Evolutionary conservation across 441 rosid species (phyloP).

Genomic region (Adansonia gregorii): DNA sequence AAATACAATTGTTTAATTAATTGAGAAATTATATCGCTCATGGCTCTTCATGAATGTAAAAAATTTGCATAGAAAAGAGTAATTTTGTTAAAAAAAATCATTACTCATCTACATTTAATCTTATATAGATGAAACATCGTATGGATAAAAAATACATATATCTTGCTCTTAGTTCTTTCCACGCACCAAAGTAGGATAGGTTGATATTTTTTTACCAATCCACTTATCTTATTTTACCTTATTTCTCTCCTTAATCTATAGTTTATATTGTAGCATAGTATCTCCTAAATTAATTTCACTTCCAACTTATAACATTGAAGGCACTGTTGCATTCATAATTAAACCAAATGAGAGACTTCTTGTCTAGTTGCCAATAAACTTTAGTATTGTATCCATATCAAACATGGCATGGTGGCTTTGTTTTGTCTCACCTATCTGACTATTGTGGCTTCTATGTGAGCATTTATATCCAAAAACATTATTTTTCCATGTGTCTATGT

Average conservation of each 20-base stretch:
- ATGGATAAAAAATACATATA: too few species aligned
- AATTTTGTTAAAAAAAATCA: too few species aligned
- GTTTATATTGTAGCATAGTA: not conserved
- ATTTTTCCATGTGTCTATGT: not conserved
- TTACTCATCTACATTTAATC: too few species aligned
- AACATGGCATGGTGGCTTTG: not conserved
- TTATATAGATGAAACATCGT: too few species aligned
- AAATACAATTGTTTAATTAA: not conserved
- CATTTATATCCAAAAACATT: not conserved
- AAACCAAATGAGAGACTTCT: not conserved
- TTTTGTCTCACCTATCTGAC: not conserved
- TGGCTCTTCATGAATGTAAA: not conserved
- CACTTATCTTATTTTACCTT: not conserved
- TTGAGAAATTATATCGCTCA: not conserved
- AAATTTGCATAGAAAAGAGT: not conserved
- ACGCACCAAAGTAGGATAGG: not conserved
- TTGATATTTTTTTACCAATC: not conserved
- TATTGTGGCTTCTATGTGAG: not conserved
- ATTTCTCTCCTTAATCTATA: not conserved
- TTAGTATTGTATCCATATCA: not conserved
- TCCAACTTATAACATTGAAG: not conserved
- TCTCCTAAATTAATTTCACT: not conserved
- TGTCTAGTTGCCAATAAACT: not conserved
- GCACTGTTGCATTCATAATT: not conserved
- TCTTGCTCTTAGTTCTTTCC: conserved; percentile 1